phyloP scores from a whole-genome alignment of 148 eudicot genomes.

The Spergularia marina region DNA sequence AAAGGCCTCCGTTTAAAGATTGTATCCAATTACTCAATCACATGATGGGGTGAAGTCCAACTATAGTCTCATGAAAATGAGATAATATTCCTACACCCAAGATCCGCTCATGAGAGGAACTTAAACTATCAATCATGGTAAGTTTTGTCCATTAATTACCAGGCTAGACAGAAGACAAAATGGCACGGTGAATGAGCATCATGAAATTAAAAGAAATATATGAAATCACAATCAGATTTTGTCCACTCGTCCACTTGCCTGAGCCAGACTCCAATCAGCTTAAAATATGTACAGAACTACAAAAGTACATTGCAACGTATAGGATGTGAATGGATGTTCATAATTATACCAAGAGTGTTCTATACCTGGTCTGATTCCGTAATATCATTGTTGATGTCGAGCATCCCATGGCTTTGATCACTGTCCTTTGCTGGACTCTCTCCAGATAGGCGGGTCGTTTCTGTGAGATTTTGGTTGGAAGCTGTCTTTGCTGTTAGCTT shows the following conservation, averaged over 20 bases:
- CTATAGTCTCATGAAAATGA: no score
- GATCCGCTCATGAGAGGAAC: no score
- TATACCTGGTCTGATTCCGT: constrained; percentile 24
- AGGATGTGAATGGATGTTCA: background rate
- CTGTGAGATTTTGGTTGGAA: constrained; percentile 23
- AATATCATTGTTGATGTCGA: constrained; percentile 27
- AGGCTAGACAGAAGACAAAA: background rate
- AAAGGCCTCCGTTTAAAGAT: no score
- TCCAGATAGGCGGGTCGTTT: constrained; percentile 18
- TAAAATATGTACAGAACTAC: background rate
- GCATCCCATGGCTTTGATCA: constrained; percentile 33
- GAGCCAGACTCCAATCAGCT: background rate
- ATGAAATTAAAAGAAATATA: background rate
- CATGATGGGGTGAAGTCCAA: no score
- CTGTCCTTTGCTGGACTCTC: constrained; percentile 19
- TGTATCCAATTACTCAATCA: no score
- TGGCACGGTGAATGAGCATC: background rate
- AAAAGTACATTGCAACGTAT: background rate
- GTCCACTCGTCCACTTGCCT: background rate
- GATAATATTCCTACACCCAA: no score
- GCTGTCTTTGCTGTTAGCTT: constrained; percentile 28
- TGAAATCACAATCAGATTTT: background rate
- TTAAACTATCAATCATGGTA: background rate
- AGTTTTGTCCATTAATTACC: constrained; percentile 1
- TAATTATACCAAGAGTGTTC: constrained; percentile 3